Evolutionary conservation across 2,329 filamentous ascomycete genomes (phyloP), one percentile per base, ranked within the genome.

Genomic region (Calycina marina): DNA sequence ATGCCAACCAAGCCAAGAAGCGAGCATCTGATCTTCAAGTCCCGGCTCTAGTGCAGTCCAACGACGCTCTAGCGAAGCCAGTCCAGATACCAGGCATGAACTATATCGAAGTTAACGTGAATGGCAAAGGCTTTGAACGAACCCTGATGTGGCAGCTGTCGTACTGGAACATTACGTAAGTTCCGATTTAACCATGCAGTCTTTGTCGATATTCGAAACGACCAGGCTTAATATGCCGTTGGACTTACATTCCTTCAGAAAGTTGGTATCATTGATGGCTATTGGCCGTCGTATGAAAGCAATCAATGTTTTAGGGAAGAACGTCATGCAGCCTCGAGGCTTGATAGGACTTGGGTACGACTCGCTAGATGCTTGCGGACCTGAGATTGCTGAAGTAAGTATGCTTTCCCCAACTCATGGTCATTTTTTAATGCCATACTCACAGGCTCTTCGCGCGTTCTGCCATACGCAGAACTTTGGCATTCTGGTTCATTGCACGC

Each of bases 401-500:
- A 15, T 35, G 10, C 18, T n/a, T n/a, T 5, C 24, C 31, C 5
- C 20, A 32, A n/a, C n/a, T n/a, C n/a, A n/a, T n/a, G n/a, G n/a
- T n/a, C 15, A 38, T 10, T 14, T 31, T 17, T 28, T n/a, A 22
- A n/a, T 2, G 20, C 20, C 20, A 8, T 22, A 32, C n/a, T 14
- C 8, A 11, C 34, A 62, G 46, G 56, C 67, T 16, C 65, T 75
- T 22, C 55, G 58, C 5, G 53, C 68, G 5, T 53, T 72, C 14
- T 56, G 62, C 6, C 51, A 62, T 1, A 51, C 59, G 2, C 44
- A 53, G 0, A 62, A 62, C 11, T 72, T 74, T 40, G 83, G 84
- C 0, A 55, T 75, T 1, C 51, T 93, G 5, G 58, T 90, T 2
- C 83, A 93, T 54, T 93, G 85, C 54, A 90, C 84, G 1, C 83